Evolutionary conservation across 2,329 filamentous ascomycete species (phyloP).

Genomic region (Cercospora berteroae): DNA sequence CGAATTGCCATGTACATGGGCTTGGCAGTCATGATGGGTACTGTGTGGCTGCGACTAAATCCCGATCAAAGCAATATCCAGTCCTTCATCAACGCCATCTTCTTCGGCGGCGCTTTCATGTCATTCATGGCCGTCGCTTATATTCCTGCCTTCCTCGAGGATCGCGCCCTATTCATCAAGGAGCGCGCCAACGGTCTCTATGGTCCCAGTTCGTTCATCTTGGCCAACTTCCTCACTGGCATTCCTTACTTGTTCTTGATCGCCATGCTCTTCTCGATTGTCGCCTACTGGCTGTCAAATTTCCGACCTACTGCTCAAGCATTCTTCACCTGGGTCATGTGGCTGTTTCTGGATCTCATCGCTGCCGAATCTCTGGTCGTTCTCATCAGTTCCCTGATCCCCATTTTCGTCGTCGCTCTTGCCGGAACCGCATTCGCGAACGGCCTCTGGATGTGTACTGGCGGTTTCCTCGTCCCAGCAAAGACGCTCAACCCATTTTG

Average conservation of each 20-base stretch:
- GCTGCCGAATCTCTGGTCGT: slow-evolving; percentile 81
- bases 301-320: slow-evolving; percentile 63
- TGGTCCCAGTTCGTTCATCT: slow-evolving; percentile 65
- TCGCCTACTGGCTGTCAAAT: slow-evolving; percentile 76
- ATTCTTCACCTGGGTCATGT: slow-evolving; percentile 77
- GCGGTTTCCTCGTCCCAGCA: slow-evolving; percentile 74
- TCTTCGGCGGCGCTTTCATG: slow-evolving; percentile 51
- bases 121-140: slow-evolving; percentile 65
- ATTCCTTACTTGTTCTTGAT: slow-evolving; percentile 77
- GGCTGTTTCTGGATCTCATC: slow-evolving; percentile 79
- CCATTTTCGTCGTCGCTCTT: slow-evolving; percentile 74
- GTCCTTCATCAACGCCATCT: slow-evolving; percentile 76
- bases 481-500: slow-evolving; percentile 74
- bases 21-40: slow-evolving; percentile 83
- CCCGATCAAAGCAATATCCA: slow-evolving; percentile 71
- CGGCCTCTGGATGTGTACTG: slow-evolving; percentile 81
- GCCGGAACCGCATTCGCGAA: slow-evolving; percentile 80
- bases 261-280: slow-evolving; percentile 67
- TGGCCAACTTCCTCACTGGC: slow-evolving; percentile 78
- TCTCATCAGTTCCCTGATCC: slow-evolving; percentile 67
- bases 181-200: slow-evolving; percentile 79
- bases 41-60: slow-evolving; percentile 74
- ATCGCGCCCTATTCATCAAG: slow-evolving; percentile 67
- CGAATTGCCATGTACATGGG: slow-evolving; percentile 78
- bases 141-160: slow-evolving; percentile 77